A percentile compares a stretch with the other conserved stretches of the same genome.
phyloP scores from a whole-genome alignment of 352 stramenopile species.

The Phytopythium aichiense region DNA sequence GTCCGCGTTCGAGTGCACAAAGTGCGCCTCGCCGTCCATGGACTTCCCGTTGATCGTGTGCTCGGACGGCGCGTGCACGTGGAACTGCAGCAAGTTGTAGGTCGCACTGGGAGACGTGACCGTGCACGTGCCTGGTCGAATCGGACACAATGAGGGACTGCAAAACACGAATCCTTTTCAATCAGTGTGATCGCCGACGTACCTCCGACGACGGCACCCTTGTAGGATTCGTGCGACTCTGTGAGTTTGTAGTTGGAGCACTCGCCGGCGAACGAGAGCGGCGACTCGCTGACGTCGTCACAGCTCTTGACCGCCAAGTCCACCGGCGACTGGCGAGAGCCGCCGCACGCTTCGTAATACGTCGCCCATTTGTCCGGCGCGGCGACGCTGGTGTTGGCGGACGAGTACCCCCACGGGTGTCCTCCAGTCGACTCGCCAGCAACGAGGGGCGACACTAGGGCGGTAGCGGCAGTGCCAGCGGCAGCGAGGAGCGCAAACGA shows the following conservation, averaged over 20 bases:
- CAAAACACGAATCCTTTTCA: too few species aligned
- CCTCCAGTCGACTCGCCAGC: constrained; percentile 10
- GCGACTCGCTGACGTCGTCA: background rate
- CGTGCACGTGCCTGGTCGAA: too few species aligned
- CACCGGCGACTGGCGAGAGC: constrained; percentile 37
- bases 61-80: constrained; percentile 42
- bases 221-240: constrained; percentile 20
- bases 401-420: constrained; percentile 27
- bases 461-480: background rate
- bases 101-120: background rate
- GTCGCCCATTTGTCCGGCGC: constrained; percentile 20
- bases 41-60: constrained; percentile 40
- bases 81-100: constrained; percentile 36
- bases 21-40: constrained; percentile 32
- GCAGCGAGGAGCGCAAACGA: constrained; percentile 1
- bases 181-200: background rate
- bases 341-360: constrained; percentile 20
- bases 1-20: constrained; percentile 29
- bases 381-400: constrained; percentile 20
- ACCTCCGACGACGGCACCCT: constrained; percentile 23
- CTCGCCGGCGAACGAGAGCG: constrained; percentile 27
- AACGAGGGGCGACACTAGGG: background rate
- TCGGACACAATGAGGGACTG: too few species aligned
- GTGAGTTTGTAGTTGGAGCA: constrained; percentile 29
- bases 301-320: constrained; percentile 20